A percentile compares a stretch with the other conserved stretches of the same genome.
Evolutionary conservation across 2,329 filamentous ascomycete genomes (phyloP).

Genomic region (Aspergillus sp.): DNA sequence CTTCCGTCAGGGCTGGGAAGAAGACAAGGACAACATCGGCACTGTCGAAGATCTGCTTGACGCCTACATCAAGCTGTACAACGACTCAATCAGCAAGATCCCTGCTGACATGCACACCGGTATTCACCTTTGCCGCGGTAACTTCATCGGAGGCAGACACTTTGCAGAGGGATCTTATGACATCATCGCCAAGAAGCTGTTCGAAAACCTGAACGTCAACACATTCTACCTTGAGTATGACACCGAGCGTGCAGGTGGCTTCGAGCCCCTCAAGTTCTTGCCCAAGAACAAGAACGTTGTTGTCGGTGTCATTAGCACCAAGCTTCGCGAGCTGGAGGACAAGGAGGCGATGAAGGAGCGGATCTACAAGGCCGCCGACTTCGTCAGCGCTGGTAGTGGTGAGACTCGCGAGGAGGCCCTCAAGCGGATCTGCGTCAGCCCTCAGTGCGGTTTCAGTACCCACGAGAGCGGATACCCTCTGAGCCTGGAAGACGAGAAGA

Average conservation of each 20-base stretch:
- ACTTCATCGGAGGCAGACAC: slow-evolving; percentile 4
- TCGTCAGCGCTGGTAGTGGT: not conserved
- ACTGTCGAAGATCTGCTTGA: not conserved
- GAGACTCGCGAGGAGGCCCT: slow-evolving; percentile 2
- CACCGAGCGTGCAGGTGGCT: slow-evolving; percentile 2
- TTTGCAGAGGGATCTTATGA: slow-evolving; percentile 3
- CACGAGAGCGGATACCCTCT: slow-evolving; percentile 4
- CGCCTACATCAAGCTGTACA: slow-evolving; percentile 7
- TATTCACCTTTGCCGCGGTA: slow-evolving; percentile 3
- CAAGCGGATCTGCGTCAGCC: not conserved
- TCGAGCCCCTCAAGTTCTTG: slow-evolving; percentile 2
- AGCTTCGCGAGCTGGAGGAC: slow-evolving; percentile 3
- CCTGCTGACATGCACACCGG: slow-evolving; percentile 4
- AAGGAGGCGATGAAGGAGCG: slow-evolving; percentile 5
- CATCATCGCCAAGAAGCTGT: slow-evolving; percentile 4
- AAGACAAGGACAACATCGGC: not conserved
- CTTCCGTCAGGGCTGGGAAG: slow-evolving; percentile 2
- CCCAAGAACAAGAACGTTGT: slow-evolving; percentile 5
- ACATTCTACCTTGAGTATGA: slow-evolving; percentile 7
- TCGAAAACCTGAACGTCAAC: slow-evolving; percentile 3
- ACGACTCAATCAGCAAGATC: not conserved
- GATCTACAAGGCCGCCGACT: not conserved
- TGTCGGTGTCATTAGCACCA: slow-evolving; percentile 2
- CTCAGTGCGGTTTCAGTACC: slow-evolving; percentile 5
- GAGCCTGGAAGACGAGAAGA: slow-evolving; percentile 1